Evolutionary conservation across 768 basidiomycete species (phyloP), one percentile per base, ranked within the genome.

Genomic region (Naganishia vaughanmartiniae): DNA sequence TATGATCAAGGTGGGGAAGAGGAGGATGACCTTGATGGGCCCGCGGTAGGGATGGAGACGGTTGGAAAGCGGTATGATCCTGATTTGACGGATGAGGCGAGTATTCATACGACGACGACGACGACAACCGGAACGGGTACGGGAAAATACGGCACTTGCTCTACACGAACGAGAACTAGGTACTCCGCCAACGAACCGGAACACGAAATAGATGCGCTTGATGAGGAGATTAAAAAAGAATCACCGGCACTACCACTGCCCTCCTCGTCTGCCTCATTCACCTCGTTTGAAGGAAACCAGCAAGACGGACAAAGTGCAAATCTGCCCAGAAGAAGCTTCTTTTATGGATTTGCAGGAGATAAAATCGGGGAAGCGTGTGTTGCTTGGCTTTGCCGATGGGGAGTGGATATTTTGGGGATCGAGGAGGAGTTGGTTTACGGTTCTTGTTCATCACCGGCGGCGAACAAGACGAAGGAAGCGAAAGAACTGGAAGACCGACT

Each of bases 321-420:
- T 5, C 5, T n/a, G 11, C 12, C 33, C 0, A 45, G 24, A 42
- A 6, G 48, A 24, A 48, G 26, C 19, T 54, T 82, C 42, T 90
- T 88, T 74, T 95, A 96, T 76, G 93, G 93, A n/a, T 85, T 87
- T n/a, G 84, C 93, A 12, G 90, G 90, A 0, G 87, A 92, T 81
- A 94, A 92, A 83, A 91, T 96, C 68, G 93, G 93, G 15, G 92
- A 95, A 81, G 89, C 91, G 0, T 89, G 89, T 74, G 86, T 87
- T 2, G 91, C 90, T 79, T 97, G 93, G 92, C 83, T 96, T 21
- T 85, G 88, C 0, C 84, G 91, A 54, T 97, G 93, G 93, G 91
- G 88, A 0, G 78, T 82, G 15, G 93, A 96, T 77, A 84, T 95
- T 72, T 84, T 95, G n/a, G 76, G 77, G 11, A 84, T 85, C 36